These are phyloP conservation scores for Stemphylium beticola DNA, from an alignment of 2,329 filamentous ascomycete genomes.

Conservation along the genomic window DNA sequence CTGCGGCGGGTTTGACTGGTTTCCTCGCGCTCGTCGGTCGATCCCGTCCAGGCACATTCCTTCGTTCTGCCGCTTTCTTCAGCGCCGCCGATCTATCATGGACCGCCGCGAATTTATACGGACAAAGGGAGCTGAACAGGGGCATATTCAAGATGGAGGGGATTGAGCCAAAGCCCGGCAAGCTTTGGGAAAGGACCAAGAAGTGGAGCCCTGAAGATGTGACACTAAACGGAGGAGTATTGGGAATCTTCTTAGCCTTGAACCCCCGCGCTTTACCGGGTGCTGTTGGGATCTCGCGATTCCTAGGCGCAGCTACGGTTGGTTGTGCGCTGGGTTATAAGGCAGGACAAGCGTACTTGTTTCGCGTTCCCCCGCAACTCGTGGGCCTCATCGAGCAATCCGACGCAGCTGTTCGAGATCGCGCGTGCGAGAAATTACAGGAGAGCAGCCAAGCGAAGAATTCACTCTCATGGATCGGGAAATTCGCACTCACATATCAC, in stretches of 20 bases:
- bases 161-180: constrained; percentile 22
- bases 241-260: constrained; percentile 20
- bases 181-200: constrained; percentile 31
- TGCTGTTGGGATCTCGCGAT: constrained; percentile 21
- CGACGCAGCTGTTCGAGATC: not conserved
- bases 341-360: constrained; percentile 2
- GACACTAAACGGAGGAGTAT: constrained; percentile 19
- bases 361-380: constrained; percentile 2
- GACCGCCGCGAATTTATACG: constrained; percentile 15
- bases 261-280: constrained; percentile 26
- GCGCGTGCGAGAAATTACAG: constrained; percentile 14
- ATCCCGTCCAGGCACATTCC: constrained; percentile 26
- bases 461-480: constrained; percentile 20
- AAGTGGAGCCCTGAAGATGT: constrained; percentile 24
- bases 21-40: constrained; percentile 20
- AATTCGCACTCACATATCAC: constrained; percentile 12
- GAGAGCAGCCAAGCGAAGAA: constrained; percentile 16
- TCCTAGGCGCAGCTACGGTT: constrained; percentile 23
- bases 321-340: constrained; percentile 22
- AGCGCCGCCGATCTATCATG: constrained; percentile 15
- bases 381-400: constrained; percentile 4
- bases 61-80: constrained; percentile 19
- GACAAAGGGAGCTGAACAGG: constrained; percentile 24
- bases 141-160: constrained; percentile 26
- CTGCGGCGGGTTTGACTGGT: constrained; percentile 17